Evolutionary conservation across 2,329 filamentous ascomycete genomes (phyloP), one percentile per base, ranked within the genome.

Genomic region (Penicillium hesseltinei): DNA sequence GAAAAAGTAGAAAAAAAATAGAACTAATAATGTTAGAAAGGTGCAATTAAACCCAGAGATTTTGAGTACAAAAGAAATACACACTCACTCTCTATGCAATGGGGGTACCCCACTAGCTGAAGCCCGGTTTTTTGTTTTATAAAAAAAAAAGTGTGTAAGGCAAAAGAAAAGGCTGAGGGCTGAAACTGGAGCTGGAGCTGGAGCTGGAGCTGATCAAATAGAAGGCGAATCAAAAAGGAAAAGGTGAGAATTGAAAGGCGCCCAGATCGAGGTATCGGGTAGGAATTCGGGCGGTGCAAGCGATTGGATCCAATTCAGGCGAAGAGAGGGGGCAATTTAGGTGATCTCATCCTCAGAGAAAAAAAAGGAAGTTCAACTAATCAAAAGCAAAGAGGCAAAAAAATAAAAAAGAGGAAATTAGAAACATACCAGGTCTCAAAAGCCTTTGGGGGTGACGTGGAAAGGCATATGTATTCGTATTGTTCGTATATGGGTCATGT

Each of bases 251-350:
- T 45, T 47, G 50, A 39, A 56, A 51, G 51, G 48, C 57, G 52
- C 55, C 58, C 51, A 48, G 57, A 43, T 50, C 48, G 51, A 52
- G 40, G 59, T 51, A 57, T 60, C 60, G 54, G 61, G 61, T 60
- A 58, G 55, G 55, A 63, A 55, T 62, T 59, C 54, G 55, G 63
- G 60, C 62, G 56, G 62, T 59, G 61, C 62, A 63, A 51, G 43
- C 59, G 60, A 64, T 64, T 65, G 63, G 63, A 56, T 62, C 57
- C 46, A 54, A 56, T 51, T 58, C 51, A 60, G 61, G 57, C 47
- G 45, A 42, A 51, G 54, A 60, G 56, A 54, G 54, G 58, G 60
- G 60, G 57, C 58, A 58, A 60, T 53, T 51, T 57, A 53, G 62
- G 63, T 66, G 64, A 66, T 65, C 62, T 52, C 47, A 56, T 52